Conservation (phyloP, 2,329 filamentous ascomycete genomes). For the Raffaelea albimanens region DNA sequence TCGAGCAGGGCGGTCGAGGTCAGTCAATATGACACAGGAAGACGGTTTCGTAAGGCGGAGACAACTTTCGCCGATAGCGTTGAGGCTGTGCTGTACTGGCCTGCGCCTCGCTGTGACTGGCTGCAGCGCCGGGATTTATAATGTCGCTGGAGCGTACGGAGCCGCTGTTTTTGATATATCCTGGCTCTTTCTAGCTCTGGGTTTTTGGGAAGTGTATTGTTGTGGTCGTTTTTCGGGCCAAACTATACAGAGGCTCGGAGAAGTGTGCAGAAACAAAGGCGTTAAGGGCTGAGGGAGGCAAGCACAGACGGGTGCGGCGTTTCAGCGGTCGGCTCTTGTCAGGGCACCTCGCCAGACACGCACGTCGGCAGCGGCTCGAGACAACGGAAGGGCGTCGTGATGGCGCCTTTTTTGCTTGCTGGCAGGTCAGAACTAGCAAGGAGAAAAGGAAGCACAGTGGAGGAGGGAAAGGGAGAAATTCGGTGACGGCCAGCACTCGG, state of each 20-base stretch:
- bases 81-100: constrained; percentile 12
- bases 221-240: neutral
- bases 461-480: neutral
- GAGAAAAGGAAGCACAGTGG: neutral
- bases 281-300: too few relatives aligned
- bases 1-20: neutral
- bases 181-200: too few relatives aligned
- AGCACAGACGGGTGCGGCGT: neutral
- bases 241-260: neutral
- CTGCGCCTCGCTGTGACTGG: constrained; percentile 1
- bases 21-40: neutral
- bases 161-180: too few relatives aligned
- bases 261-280: neutral
- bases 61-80: constrained; percentile 6
- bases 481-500: neutral
- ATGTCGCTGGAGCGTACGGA: too few relatives aligned
- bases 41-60: constrained; percentile 3
- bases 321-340: neutral
- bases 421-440: too few relatives aligned
- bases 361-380: too few relatives aligned
- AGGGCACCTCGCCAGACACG: neutral
- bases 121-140: too few relatives aligned
- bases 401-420: too few relatives aligned
- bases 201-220: too few relatives aligned
- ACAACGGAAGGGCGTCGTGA: too few relatives aligned